Percentiles rank a stretch among this genome's conserved stretches.
phyloP scores from a whole-genome alignment of 73 alveolate genomes.

The Paramecium tetraurelia region DNA sequence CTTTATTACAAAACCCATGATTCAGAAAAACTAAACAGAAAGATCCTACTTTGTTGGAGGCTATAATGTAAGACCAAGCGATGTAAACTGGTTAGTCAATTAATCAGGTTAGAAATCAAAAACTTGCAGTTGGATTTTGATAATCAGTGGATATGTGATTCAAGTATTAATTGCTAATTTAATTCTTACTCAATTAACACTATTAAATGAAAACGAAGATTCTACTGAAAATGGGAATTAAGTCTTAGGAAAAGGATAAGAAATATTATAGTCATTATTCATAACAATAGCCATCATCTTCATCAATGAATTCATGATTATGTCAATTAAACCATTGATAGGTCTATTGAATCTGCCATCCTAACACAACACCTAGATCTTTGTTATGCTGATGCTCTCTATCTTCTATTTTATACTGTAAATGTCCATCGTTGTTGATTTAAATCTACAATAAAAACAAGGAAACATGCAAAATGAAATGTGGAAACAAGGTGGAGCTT shows the following conservation, averaged over 20 bases:
- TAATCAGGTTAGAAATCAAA: background rate
- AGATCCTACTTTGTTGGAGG: background rate
- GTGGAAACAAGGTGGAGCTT: background rate
- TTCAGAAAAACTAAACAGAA: background rate
- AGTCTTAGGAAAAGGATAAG: background rate
- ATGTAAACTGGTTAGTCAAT: background rate
- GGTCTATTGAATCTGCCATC: background rate
- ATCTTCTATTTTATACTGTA: background rate
- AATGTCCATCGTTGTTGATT: background rate
- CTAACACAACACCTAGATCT: background rate
- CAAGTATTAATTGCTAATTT: background rate
- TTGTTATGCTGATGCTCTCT: background rate
- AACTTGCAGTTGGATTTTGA: background rate
- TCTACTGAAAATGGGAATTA: background rate
- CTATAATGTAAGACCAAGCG: background rate
- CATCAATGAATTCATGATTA: background rate
- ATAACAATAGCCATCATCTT: background rate
- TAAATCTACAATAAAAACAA: background rate
- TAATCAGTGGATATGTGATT: background rate
- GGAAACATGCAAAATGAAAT: background rate
- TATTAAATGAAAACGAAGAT: background rate
- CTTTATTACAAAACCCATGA: background rate
- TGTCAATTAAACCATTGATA: background rate
- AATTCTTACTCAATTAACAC: background rate
- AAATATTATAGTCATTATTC: background rate